Percentiles rank a stretch among this genome's conserved stretches.
phyloP scores from a whole-genome alignment of 768 basidiomycete species.

The Xerocomus spinulosus region DNA sequence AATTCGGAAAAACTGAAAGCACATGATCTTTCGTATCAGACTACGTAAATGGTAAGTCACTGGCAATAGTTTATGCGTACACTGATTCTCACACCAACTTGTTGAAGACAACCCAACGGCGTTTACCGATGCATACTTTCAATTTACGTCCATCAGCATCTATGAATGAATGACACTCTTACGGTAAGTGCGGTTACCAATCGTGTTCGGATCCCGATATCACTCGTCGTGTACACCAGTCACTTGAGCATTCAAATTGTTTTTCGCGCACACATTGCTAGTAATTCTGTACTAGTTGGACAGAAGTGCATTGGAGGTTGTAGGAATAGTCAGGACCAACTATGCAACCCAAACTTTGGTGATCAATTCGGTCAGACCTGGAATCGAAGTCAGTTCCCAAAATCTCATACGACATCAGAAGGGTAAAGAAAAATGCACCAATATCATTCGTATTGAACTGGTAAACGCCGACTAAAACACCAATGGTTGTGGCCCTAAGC shows the following conservation, averaged over 20 bases:
- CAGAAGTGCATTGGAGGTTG: too few species aligned
- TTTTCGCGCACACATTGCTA: too few species aligned
- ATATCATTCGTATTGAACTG: slow-evolving; percentile 99
- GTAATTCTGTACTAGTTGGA: too few species aligned
- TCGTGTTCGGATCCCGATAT: too few species aligned
- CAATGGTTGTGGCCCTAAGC: slow-evolving; percentile 72
- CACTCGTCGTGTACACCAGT: too few species aligned
- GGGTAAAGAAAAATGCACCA: slow-evolving; percentile 51
- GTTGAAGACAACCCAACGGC: slow-evolving; percentile 34
- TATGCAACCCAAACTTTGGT: slow-evolving; percentile 80
- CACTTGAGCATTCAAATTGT: too few species aligned
- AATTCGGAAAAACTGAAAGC: background rate
- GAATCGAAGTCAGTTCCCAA: background rate
- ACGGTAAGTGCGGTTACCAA: too few species aligned
- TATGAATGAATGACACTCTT: slow-evolving; percentile 21
- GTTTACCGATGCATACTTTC: slow-evolving; percentile 40
- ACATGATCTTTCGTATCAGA: slow-evolving; percentile 8
- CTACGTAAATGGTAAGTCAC: slow-evolving; percentile 25
- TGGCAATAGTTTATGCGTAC: too few species aligned
- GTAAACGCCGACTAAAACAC: slow-evolving; percentile 85
- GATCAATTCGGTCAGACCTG: slow-evolving; percentile 84
- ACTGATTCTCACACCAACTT: background rate
- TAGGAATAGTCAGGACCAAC: background rate
- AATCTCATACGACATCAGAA: slow-evolving; percentile 1
- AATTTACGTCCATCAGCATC: slow-evolving; percentile 36